Evolutionary conservation across 306 rosid species (phyloP).

Genomic region (Vigna radiata): DNA sequence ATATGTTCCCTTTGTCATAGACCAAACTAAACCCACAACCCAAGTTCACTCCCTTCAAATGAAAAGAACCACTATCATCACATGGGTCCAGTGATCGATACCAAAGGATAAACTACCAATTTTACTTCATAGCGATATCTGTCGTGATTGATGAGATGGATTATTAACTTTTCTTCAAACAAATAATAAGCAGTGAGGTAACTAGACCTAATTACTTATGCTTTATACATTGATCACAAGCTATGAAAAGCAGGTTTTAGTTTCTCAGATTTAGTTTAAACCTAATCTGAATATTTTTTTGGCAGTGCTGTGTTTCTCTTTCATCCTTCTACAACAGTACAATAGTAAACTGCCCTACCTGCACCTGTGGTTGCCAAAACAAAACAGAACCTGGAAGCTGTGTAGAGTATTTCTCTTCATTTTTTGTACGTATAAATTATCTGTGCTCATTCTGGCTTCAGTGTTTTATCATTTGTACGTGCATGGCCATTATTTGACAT

Average conservation of each 20-base stretch:
- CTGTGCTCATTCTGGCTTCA: too few species aligned
- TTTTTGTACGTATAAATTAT: too few species aligned
- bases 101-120: background rate
- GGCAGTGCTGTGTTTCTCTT: conserved; percentile 93
- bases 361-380: conserved; percentile 89
- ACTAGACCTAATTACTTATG: background rate
- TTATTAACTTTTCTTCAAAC: conserved; percentile 14
- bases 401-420: conserved; percentile 54
- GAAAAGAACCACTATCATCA: conserved; percentile 8
- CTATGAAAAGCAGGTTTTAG: conserved; percentile 13
- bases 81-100: background rate
- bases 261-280: conserved; percentile 11
- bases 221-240: background rate
- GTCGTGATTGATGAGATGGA: conserved; percentile 2
- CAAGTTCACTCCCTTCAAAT: conserved; percentile 27
- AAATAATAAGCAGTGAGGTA: conserved; percentile 8
- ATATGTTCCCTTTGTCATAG: background rate
- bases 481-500: too few species aligned
- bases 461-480: too few species aligned
- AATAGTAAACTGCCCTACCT: conserved; percentile 81
- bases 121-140: conserved; percentile 7
- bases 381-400: conserved; percentile 69
- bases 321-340: conserved; percentile 87
- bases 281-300: conserved; percentile 37
- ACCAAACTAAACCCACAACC: conserved; percentile 33